Base-by-base conservation (phyloP, 2,329 filamentous ascomycete species). In the Fusarium nygamai region DNA sequence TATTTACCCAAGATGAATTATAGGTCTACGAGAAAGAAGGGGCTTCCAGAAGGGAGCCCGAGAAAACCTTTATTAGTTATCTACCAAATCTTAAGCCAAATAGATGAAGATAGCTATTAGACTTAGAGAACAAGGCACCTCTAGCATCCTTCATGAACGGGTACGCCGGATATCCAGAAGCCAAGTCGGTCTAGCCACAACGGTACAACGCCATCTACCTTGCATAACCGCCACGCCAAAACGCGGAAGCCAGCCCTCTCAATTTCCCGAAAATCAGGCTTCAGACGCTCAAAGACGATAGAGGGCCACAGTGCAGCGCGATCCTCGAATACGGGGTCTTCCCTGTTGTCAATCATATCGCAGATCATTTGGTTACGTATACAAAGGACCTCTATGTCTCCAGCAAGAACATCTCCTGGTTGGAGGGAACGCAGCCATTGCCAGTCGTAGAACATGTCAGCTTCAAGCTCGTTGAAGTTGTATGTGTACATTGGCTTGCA, bases 81-180 rank as follows among this genome's bases (percentile, higher is more conserved):
- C n/a, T n/a, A n/a, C n/a, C n/a, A n/a, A 43, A 24, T 8, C 14
- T 44, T 2, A 11, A 24, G 16, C 41, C n/a, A n/a, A n/a, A n/a
- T n/a, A n/a, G n/a, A n/a, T n/a, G n/a, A n/a, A n/a, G n/a, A n/a
- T n/a, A n/a, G n/a, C n/a, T n/a, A n/a, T n/a, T n/a, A n/a, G n/a
- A n/a, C n/a, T n/a, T n/a, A n/a, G n/a, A n/a, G n/a, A n/a, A n/a
- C n/a, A n/a, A 48, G 0, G 11, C 5, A 22, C 17, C 0, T 33
- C 1, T 20, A 34, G 11, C 0, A 2, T 24, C 4, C 0, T 20
- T 20, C 0, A 3, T 6, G 1, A 3, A 22, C 13, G 0, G n/a
- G 19, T 2, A 38, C 24, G 3, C 33, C 20, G n/a, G 51, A 29
- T 12, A 54, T 54, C 51, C 24, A 54, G 34, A 38, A 54, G 7